Conservation (phyloP, 2,329 filamentous ascomycete species). For the Thielaviopsis cerberus region DNA sequence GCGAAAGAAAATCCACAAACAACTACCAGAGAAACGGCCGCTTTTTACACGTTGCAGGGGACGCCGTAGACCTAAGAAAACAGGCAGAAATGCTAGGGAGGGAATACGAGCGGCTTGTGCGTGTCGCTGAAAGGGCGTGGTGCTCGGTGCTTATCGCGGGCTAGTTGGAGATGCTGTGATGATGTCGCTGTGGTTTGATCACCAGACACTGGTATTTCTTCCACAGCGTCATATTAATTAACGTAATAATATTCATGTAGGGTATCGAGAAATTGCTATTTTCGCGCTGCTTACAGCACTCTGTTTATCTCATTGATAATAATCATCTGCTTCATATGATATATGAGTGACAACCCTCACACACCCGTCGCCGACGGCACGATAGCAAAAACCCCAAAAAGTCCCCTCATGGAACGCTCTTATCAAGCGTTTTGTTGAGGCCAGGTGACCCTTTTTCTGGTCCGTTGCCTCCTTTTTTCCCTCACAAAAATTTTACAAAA, state of each 20-base stretch:
- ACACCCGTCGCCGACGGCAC: neutral
- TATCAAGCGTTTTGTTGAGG: neutral
- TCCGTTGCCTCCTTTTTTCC: constrained; percentile 1
- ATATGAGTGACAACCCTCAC: too few species aligned
- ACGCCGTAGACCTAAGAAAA: neutral
- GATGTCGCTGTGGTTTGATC: too few species aligned
- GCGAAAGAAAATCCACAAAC: neutral
- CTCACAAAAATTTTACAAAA: neutral
- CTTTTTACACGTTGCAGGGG: too few species aligned
- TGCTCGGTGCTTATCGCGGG: neutral
- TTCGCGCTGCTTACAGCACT: too few species aligned
- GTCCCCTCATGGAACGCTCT: neutral
- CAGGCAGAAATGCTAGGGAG: neutral
- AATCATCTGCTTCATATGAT: too few species aligned
- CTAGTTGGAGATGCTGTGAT: too few species aligned
- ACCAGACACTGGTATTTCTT: too few species aligned
- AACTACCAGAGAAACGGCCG: neutral
- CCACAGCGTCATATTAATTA: too few species aligned
- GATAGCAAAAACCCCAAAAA: neutral
- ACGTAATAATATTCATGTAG: too few species aligned
- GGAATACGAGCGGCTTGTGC: too few species aligned
- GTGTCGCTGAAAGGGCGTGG: neutral
- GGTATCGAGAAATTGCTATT: too few species aligned
- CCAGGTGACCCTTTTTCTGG: neutral
- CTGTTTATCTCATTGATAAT: too few species aligned